A percentile compares a stretch with the other conserved stretches of the same genome.
Conservation (phyloP, 805 yeast species). For the Candida insectorum region DNA sequence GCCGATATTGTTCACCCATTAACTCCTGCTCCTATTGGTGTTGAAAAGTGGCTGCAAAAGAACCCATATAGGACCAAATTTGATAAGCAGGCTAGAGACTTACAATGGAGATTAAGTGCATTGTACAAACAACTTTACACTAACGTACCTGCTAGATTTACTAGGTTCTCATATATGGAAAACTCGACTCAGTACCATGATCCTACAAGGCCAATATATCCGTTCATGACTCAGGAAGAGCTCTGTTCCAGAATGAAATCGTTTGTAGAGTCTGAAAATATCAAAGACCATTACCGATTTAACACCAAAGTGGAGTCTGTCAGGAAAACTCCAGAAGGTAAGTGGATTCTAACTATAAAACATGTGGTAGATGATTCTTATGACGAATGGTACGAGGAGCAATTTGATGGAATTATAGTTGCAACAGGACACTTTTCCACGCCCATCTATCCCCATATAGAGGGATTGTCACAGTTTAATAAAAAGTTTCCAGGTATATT, state of each 20-base stretch:
- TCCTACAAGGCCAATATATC: conserved; percentile 23
- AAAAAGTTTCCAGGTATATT: conserved; percentile 43
- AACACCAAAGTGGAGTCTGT: conserved; percentile 40
- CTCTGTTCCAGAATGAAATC: conserved; percentile 21
- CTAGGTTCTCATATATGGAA: conserved; percentile 34
- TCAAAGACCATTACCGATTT: conserved; percentile 31
- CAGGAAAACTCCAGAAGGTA: conserved; percentile 22
- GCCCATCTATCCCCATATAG: conserved; percentile 56
- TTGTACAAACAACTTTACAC: conserved; percentile 38
- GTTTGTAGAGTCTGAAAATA: conserved; percentile 23
- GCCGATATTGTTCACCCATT: conserved; percentile 30
- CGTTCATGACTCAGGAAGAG: conserved; percentile 37
- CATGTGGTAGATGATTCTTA: conserved; percentile 7
- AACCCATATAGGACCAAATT: conserved; percentile 11
- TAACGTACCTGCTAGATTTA: conserved; percentile 37
- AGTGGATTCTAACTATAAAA: conserved; percentile 37
- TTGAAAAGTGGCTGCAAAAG: conserved; percentile 16
- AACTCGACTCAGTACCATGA: conserved; percentile 19
- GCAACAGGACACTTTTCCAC: conserved; percentile 64
- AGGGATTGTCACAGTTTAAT: conserved; percentile 51
- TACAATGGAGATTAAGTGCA: conserved; percentile 39
- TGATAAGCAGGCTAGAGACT: conserved; percentile 11
- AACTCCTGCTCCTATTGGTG: conserved; percentile 12
- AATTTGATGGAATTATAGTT: conserved; percentile 58
- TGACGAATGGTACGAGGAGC: conserved; percentile 43